Percentiles rank a stretch among this genome's conserved stretches.
Conservation (phyloP, 345 rosid genomes). For the Leavenworthia alabamica region DNA sequence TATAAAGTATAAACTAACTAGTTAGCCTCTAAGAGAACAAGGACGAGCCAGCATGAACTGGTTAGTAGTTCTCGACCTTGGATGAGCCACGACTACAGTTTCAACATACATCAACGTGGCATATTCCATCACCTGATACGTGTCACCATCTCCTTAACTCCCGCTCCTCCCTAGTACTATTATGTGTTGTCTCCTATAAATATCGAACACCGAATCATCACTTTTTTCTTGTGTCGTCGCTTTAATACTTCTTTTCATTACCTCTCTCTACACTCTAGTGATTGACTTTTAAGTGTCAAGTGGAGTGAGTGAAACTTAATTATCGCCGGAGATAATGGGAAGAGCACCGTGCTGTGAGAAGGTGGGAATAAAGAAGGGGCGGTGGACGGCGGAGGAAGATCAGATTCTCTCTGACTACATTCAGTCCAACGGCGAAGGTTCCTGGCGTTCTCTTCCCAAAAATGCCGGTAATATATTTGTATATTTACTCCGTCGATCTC, state of each 20-base stretch:
- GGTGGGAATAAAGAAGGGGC: constrained; percentile 18
- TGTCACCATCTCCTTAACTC: not conserved
- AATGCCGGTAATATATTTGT: constrained; percentile 13
- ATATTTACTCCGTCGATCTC: not conserved
- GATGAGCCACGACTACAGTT: not conserved
- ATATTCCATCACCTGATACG: not conserved
- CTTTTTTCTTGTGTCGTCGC: not conserved
- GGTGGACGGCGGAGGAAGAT: constrained; percentile 30
- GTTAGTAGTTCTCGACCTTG: not conserved
- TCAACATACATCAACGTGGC: not conserved
- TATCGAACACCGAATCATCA: not conserved
- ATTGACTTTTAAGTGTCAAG: not conserved
- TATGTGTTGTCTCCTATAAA: not conserved
- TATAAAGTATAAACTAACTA: too few species aligned
- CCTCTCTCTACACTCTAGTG: not conserved
- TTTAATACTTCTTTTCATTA: not conserved
- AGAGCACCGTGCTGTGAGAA: constrained; percentile 28
- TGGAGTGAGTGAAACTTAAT: not conserved
- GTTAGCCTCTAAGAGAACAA: not conserved
- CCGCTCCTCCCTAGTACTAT: not conserved
- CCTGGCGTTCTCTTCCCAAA: constrained; percentile 28
- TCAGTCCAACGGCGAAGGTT: constrained; percentile 23
- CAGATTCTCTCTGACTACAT: constrained; percentile 16
- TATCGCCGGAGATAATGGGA: constrained; percentile 11
- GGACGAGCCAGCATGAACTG: not conserved